phyloP scores from a whole-genome alignment of 83 land plant genomes.

The Picea engelmannii region DNA sequence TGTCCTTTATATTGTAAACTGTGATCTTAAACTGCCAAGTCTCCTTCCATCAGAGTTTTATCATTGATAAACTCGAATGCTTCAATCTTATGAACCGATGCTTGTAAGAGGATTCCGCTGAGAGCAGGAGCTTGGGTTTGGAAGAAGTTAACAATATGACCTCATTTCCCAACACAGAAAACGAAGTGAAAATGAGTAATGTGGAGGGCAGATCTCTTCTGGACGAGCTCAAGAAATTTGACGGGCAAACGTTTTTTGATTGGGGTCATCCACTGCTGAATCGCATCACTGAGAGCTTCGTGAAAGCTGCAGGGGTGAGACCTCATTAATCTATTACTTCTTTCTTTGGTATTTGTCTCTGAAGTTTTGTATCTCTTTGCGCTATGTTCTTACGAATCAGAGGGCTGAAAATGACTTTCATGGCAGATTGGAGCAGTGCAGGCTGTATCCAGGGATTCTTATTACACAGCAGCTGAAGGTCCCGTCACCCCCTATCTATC shows the following conservation, averaged over 20 bases:
- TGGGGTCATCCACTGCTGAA: slow-evolving; percentile 73
- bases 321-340: background rate
- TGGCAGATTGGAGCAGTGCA: slow-evolving; percentile 63
- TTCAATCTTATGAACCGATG: too few species aligned
- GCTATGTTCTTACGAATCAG: background rate
- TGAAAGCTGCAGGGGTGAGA: slow-evolving; percentile 64
- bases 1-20: too few species aligned
- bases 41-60: too few species aligned
- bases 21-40: too few species aligned
- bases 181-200: slow-evolving; percentile 8
- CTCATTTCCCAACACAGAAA: background rate
- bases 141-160: too few species aligned
- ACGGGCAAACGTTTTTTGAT: slow-evolving; percentile 42
- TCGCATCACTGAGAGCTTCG: slow-evolving; percentile 61
- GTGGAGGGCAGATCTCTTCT: slow-evolving; percentile 37
- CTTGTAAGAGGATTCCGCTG: too few species aligned
- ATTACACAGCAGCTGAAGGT: slow-evolving; percentile 51
- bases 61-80: too few species aligned
- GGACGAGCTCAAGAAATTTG: slow-evolving; percentile 37
- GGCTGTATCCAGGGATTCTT: slow-evolving; percentile 62
- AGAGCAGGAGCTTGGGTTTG: too few species aligned
- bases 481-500: background rate
- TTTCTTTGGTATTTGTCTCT: background rate
- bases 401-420: background rate
- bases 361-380: background rate